A percentile compares a stretch with the other conserved stretches of the same genome.
These are phyloP conservation scores for Waltergamsia citrina DNA, from an alignment of 2,329 filamentous ascomycete genomes.

Conservation along the genomic window DNA sequence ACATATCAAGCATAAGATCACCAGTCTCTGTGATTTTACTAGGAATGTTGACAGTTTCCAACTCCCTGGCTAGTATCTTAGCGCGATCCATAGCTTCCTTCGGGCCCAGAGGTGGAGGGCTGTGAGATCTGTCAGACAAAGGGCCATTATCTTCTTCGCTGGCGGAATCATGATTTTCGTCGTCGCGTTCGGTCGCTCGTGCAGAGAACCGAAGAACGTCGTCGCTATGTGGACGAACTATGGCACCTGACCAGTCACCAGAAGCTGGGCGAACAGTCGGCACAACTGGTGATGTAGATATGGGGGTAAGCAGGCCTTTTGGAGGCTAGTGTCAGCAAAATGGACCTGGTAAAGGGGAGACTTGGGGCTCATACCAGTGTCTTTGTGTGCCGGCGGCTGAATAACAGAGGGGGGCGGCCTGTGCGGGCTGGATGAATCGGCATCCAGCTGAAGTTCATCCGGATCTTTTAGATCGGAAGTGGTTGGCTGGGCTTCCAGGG, in stretches of 20 bases:
- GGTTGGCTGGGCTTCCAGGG: slow-evolving; percentile 33
- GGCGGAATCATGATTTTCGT: slow-evolving; percentile 12
- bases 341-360: not conserved
- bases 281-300: slow-evolving; percentile 43
- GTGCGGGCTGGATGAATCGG: slow-evolving; percentile 18
- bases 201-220: slow-evolving; percentile 40
- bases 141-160: slow-evolving; percentile 22
- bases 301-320: slow-evolving; percentile 40
- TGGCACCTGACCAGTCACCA: slow-evolving; percentile 38
- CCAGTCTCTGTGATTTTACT: slow-evolving; percentile 86
- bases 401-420: slow-evolving; percentile 25
- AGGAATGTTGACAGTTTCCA: slow-evolving; percentile 85
- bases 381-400: not conserved
- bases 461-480: slow-evolving; percentile 49
- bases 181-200: slow-evolving; percentile 24
- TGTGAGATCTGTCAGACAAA: slow-evolving; percentile 55
- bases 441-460: slow-evolving; percentile 59
- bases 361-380: not conserved
- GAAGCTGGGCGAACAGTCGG: slow-evolving; percentile 33
- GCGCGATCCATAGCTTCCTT: slow-evolving; percentile 77
- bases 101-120: slow-evolving; percentile 62
- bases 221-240: slow-evolving; percentile 42
- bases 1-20: slow-evolving; percentile 97
- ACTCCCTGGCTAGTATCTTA: slow-evolving; percentile 73
- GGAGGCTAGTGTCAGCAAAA: slow-evolving; percentile 2